Evolutionary conservation across 1,139 yeast species (phyloP).

Genomic region (Spathaspora sp.): DNA sequence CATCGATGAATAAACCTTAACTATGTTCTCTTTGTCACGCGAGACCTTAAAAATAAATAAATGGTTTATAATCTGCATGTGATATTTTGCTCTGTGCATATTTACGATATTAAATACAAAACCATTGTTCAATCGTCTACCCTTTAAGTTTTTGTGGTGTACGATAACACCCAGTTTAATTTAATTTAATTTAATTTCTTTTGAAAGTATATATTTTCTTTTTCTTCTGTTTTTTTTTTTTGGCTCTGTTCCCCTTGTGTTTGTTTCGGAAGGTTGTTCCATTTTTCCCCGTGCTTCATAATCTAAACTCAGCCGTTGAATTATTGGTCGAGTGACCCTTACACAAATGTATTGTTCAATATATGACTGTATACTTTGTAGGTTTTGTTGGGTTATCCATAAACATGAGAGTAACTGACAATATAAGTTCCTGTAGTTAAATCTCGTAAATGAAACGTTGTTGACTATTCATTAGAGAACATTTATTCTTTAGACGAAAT

Average conservation of each 20-base stretch:
- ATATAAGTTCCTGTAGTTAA: too few species aligned
- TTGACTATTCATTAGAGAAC: too few species aligned
- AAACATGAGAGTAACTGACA: too few species aligned
- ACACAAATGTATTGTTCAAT: background rate
- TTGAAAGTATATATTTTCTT: background rate
- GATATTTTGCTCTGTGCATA: background rate
- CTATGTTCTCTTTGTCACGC: too few species aligned
- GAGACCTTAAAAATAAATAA: too few species aligned
- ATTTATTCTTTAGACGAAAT: too few species aligned
- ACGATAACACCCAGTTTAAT: background rate
- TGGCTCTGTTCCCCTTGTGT: too few species aligned
- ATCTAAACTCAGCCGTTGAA: background rate
- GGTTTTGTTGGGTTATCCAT: background rate
- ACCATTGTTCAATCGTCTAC: too few species aligned
- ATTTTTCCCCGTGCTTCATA: background rate
- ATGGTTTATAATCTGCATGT: background rate
- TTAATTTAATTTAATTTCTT: too few species aligned
- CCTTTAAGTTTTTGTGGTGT: background rate
- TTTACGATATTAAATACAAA: background rate
- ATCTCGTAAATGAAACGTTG: too few species aligned
- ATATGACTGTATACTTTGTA: background rate
- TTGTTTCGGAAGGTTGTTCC: constrained; percentile 2
- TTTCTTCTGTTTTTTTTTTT: background rate
- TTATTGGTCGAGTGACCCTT: background rate
- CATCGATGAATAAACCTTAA: too few species aligned